These are phyloP conservation scores for Tuber borchii DNA, from an alignment of 495 filamentous ascomycete genomes.

Conservation along the genomic window DNA sequence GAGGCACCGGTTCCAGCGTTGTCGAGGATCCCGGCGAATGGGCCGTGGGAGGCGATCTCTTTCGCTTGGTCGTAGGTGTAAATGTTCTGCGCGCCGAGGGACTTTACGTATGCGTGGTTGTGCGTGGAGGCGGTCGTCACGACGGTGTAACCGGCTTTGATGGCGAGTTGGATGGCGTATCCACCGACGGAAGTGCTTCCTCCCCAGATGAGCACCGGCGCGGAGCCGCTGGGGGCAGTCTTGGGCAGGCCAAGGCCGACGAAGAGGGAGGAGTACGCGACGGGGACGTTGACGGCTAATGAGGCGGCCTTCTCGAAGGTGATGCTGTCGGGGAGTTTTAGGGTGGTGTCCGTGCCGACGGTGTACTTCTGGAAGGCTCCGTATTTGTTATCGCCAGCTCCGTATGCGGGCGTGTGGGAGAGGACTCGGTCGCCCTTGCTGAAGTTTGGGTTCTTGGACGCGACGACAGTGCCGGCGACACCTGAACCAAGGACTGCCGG, in stretches of 20 bases:
- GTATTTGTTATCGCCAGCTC: constrained; percentile 25
- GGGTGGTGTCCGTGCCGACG: constrained; percentile 15
- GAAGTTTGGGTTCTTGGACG: constrained; percentile 30
- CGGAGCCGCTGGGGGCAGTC: not conserved
- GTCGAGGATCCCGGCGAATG: constrained; percentile 16
- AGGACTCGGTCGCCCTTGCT: constrained; percentile 37
- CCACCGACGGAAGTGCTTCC: constrained; percentile 40
- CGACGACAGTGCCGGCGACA: constrained; percentile 38
- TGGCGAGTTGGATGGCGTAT: constrained; percentile 39
- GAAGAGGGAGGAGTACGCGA: constrained; percentile 30
- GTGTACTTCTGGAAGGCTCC: constrained; percentile 42
- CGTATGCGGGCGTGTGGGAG: constrained; percentile 5
- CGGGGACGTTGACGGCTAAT: constrained; percentile 21
- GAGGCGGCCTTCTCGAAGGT: constrained; percentile 19
- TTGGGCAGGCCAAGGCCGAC: constrained; percentile 29
- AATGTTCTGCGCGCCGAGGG: constrained; percentile 25
- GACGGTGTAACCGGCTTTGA: constrained; percentile 41
- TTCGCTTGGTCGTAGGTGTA: constrained; percentile 30
- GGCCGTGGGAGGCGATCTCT: constrained; percentile 10
- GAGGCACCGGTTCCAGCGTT: constrained; percentile 11
- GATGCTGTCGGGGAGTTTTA: constrained; percentile 22
- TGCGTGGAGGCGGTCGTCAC: constrained; percentile 43
- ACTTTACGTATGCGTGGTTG: constrained; percentile 40
- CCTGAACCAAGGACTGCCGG: constrained; percentile 37
- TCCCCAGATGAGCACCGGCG: constrained; percentile 40